phyloP scores from a whole-genome alignment of 192 early-diverging fungal genomes.

The Linnemannia hyalina region DNA sequence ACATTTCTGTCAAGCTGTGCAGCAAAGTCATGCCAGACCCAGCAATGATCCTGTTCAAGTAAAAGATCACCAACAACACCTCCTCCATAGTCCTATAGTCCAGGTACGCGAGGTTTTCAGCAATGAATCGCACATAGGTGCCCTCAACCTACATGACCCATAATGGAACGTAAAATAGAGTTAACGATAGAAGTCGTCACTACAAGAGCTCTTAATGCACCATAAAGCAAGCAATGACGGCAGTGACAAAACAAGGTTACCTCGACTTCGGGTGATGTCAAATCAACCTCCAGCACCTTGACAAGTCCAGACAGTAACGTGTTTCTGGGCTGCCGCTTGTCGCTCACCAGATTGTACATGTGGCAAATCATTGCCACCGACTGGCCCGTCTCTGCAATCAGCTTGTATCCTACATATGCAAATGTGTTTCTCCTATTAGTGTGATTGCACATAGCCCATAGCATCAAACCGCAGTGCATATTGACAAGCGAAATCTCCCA shows the following conservation, averaged over 20 bases:
- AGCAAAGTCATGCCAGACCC: slow-evolving; percentile 70
- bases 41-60: slow-evolving; percentile 79
- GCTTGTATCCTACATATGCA: slow-evolving; percentile 37
- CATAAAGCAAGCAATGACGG: slow-evolving; percentile 9
- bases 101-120: slow-evolving; percentile 85
- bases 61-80: slow-evolving; percentile 80
- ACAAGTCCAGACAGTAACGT: slow-evolving; percentile 79
- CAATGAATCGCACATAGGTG: slow-evolving; percentile 79
- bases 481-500: background rate
- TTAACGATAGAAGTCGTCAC: slow-evolving; percentile 21
- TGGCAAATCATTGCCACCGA: slow-evolving; percentile 71
- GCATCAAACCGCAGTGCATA: background rate
- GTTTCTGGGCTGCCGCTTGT: slow-evolving; percentile 77
- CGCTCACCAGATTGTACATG: slow-evolving; percentile 78
- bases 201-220: slow-evolving; percentile 1
- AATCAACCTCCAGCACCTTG: slow-evolving; percentile 76
- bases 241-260: background rate
- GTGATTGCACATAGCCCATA: slow-evolving; percentile 13
- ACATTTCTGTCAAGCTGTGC: slow-evolving; percentile 16
- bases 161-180: background rate
- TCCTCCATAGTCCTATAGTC: slow-evolving; percentile 88
- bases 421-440: background rate
- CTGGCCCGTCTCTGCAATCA: slow-evolving; percentile 44
- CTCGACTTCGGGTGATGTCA: slow-evolving; percentile 29
- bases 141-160: slow-evolving; percentile 60